Evolutionary conservation across 129 eudicot species (phyloP), one percentile per base, ranked within the genome.

Genomic region (Chrysanthemum makinoi): DNA sequence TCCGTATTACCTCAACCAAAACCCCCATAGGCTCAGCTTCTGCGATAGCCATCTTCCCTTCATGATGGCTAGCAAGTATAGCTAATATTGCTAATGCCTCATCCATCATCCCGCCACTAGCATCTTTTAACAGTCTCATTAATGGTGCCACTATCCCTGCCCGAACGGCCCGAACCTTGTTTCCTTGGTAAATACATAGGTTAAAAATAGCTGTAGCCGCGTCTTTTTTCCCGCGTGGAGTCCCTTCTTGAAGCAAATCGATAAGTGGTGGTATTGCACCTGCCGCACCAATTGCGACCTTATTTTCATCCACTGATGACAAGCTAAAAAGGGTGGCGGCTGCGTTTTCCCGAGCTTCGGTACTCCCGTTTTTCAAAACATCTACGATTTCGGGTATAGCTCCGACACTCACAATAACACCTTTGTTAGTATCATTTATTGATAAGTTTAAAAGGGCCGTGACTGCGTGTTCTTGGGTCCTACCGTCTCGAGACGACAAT

Each of bases 281-380:
- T 0, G 97, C 97, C 0, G 90, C 96, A 14, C 97, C 97, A 13
- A 91, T 91, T 0, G 97, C 93, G 1, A 91, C 96, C 68, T 91
- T 91, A 72, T 91, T 91, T 74, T 91, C 96, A 57, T 91, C 97
- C 7, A 88, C 86, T 20, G 84, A 96, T 7, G 97, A 91, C 6
- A 91, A 75, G 69, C 97, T 91, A 56, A 91, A 91, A 60, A 91
- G 96, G 56, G 97, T 88, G 1, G 97, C 97, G 2, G 97, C 97
- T 13, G 97, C 96, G 52, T 91, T 91, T 72, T 91, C 97, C 72
- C 93, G 74, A 10, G 96, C 96, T n/a, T n/a, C 97, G 68, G 77
- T 80, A 79, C 93, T 91, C n/a, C n/a, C n/a, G n/a, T n/a, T 82
- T 72, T 86, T 86, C 47, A 91, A 65, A 52, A 91, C 97, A 5